Percentiles rank a stretch among this genome's conserved stretches.
Evolutionary conservation across 163 green algal species (phyloP).

Genomic region (Scenedesmus sp.): DNA sequence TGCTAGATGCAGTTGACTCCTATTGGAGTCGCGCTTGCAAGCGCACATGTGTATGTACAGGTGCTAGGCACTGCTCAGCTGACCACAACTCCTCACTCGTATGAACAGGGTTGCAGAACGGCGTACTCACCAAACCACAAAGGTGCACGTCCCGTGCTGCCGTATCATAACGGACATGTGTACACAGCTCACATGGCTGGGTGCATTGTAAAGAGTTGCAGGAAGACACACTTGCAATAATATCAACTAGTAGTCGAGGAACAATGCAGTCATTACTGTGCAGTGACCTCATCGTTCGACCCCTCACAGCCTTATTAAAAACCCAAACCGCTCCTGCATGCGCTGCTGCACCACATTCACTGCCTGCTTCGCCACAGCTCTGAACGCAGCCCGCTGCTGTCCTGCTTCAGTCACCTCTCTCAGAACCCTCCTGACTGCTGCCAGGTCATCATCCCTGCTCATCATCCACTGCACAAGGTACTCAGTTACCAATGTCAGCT

Average conservation of each 20-base stretch:
- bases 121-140: too few species aligned
- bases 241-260: neutral
- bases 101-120: too few species aligned
- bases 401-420: neutral
- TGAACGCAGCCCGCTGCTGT: neutral
- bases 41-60: neutral
- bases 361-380: neutral
- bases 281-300: neutral
- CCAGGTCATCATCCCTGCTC: conserved; percentile 13
- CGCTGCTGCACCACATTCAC: conserved; percentile 15
- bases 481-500: conserved; percentile 36
- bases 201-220: neutral
- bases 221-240: neutral
- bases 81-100: too few species aligned
- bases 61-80: too few species aligned
- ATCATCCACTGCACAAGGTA: conserved; percentile 40
- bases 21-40: too few species aligned
- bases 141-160: too few species aligned
- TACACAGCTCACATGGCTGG: too few species aligned
- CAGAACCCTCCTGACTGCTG: neutral
- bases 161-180: too few species aligned
- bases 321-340: conserved; percentile 20
- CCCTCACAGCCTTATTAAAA: conserved; percentile 21
- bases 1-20: too few species aligned
- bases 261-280: neutral